Percentiles rank a stretch among this genome's conserved stretches.
phyloP scores from a whole-genome alignment of 139 green algal species.

The Chlorella sorokiniana region DNA sequence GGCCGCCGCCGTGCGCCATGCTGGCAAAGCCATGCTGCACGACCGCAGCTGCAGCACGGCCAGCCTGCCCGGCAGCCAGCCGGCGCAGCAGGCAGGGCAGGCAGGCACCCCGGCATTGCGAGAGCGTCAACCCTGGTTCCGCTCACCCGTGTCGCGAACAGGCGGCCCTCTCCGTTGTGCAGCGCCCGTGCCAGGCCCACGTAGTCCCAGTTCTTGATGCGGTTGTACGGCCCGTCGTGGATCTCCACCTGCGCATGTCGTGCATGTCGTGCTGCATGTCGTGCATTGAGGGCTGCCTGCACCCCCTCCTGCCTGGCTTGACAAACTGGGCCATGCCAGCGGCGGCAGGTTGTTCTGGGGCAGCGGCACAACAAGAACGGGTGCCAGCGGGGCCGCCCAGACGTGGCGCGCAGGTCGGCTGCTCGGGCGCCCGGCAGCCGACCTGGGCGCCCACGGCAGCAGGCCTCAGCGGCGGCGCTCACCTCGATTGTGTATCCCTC shows the following conservation, averaged over 20 bases:
- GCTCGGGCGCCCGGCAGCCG: too few species aligned
- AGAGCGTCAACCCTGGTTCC: too few species aligned
- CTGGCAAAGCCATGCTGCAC: background rate
- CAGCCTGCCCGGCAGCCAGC: too few species aligned
- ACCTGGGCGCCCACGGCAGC: background rate
- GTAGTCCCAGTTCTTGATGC: constrained; percentile 78
- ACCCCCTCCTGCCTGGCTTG: background rate
- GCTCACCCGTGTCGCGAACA: constrained; percentile 30
- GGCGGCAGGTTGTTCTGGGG: too few species aligned
- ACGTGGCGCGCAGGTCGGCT: too few species aligned
- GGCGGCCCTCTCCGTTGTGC: constrained; percentile 51
- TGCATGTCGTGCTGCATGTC: too few species aligned
- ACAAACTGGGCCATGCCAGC: background rate
- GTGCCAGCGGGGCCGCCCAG: too few species aligned
- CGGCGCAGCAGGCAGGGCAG: too few species aligned
- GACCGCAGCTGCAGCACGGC: too few species aligned
- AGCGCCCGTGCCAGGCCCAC: constrained; percentile 56
- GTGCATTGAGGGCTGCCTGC: background rate
- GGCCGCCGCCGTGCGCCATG: background rate
- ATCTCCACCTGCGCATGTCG: constrained; percentile 63
- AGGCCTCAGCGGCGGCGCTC: background rate
- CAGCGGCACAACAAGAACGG: too few species aligned
- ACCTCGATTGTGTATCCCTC: constrained; percentile 76
- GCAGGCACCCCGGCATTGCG: too few species aligned
- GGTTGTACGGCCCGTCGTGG: constrained; percentile 68